Evolutionary conservation across 176 grass and related monocot species (phyloP).

Genomic region (Aegilops bicornis): DNA sequence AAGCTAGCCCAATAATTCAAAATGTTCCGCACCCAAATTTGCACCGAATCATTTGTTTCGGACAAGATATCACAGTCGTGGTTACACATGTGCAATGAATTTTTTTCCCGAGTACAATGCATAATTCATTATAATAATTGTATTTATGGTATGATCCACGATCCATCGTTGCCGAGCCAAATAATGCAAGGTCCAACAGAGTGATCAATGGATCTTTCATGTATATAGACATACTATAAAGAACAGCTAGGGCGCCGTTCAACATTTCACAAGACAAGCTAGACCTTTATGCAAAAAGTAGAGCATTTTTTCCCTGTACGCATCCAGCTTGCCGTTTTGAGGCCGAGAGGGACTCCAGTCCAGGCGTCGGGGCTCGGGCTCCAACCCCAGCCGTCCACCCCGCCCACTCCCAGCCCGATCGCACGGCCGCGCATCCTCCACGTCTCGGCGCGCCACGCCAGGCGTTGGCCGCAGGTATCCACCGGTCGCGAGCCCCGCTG

Average conservation of each 20-base stretch:
- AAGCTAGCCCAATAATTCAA: too few species aligned
- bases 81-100: too few species aligned
- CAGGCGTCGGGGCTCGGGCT: background rate
- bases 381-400: background rate
- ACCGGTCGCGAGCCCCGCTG: slow-evolving; percentile 46
- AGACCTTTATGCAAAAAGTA: background rate
- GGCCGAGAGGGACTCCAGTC: background rate
- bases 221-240: too few species aligned
- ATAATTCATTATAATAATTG: too few species aligned
- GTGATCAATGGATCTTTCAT: too few species aligned
- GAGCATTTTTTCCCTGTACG: background rate
- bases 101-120: too few species aligned
- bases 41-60: too few species aligned
- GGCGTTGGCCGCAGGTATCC: slow-evolving; percentile 44
- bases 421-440: background rate
- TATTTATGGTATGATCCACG: too few species aligned
- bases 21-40: too few species aligned
- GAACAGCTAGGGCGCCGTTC: background rate
- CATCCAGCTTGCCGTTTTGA: background rate
- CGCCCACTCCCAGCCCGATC: background rate
- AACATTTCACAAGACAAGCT: background rate
- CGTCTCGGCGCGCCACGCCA: slow-evolving; percentile 46
- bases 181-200: too few species aligned
- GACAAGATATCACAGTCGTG: too few species aligned
- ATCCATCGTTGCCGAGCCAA: too few species aligned